Evolutionary conservation across 2,329 filamentous ascomycete species (phyloP), one percentile per base, ranked within the genome.

Genomic region (Bipolaris zeicola): DNA sequence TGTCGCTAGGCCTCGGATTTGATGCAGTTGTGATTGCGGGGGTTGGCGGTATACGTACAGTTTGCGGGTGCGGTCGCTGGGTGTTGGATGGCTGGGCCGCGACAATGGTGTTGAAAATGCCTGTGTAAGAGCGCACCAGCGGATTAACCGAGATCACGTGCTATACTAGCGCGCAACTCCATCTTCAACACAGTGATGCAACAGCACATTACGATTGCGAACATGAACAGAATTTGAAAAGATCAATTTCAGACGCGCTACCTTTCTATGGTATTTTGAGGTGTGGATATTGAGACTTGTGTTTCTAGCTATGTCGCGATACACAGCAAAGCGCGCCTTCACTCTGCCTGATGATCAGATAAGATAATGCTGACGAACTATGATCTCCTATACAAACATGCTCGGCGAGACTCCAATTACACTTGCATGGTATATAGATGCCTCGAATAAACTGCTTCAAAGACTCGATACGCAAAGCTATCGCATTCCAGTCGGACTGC

Each of bases 61-160:
- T 60, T 67, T 69, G 68, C 58, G 60, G 63, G 48, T 70, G 67
- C 62, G 64, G 69, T 65, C 66, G 72, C 66, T 57, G 54, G 55
- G 65, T 65, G 67, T 66, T 70, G 69, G 66, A 64, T 71, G 71
- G 69, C 65, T 70, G 63, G 61, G 63, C 59, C 69, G 65, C 69
- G 65, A 62, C 54, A 50, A 28, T 64, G 64, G 57, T 55, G 65
- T 61, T 52, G 61, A 57, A 57, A 57, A 57, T 57, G 54, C 39
- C 54, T 53, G 54, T 57, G 54, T 52, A 53, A 44, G 33, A 45
- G 54, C 54, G 50, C 50, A 44, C 44, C 54, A 58, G 36, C 49
- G 41, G 57, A 57, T 43, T 67, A 70, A 58, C 62, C 64, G 66
- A 63, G 66, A 56, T 63, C 66, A 69, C 66, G 50, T 65, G 66